Conservation (phyloP, 768 basidiomycete species). For the Lentinula detonsa region DNA sequence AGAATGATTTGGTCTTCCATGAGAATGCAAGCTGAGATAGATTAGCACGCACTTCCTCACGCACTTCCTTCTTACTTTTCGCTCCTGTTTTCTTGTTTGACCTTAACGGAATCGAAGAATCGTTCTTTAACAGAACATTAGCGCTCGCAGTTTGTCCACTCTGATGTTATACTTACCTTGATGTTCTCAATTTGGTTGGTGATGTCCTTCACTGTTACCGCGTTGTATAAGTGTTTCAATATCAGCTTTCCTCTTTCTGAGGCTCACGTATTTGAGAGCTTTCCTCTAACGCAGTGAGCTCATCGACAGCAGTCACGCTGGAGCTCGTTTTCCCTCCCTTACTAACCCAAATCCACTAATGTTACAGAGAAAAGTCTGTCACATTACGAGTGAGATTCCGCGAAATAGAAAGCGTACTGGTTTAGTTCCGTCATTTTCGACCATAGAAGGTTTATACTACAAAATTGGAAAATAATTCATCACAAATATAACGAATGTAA, state of each 20-base stretch:
- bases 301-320: constrained; percentile 17
- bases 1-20: background rate
- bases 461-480: background rate
- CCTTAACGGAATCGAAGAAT: constrained; percentile 57
- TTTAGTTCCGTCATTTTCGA: constrained; percentile 70
- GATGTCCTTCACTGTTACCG: constrained; percentile 45
- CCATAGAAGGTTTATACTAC: constrained; percentile 73
- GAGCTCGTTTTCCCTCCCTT: constrained; percentile 8
- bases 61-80: constrained; percentile 70
- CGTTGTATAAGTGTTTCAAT: background rate
- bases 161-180: constrained; percentile 32
- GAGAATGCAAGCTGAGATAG: background rate
- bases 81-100: constrained; percentile 67
- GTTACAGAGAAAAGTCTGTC: background rate
- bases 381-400: too few species aligned
- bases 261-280: constrained; percentile 20
- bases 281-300: constrained; percentile 25
- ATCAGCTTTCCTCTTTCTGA: background rate
- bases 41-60: constrained; percentile 49
- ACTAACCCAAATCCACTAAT: constrained; percentile 72
- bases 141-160: background rate
- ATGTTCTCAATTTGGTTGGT: constrained; percentile 55
- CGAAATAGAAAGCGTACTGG: constrained; percentile 39
- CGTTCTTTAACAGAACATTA: constrained; percentile 36
- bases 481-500: background rate